These are phyloP conservation scores for Didymellaceae sp. DNA, from an alignment of 2,329 filamentous ascomycete genomes.

Conservation along the genomic window DNA sequence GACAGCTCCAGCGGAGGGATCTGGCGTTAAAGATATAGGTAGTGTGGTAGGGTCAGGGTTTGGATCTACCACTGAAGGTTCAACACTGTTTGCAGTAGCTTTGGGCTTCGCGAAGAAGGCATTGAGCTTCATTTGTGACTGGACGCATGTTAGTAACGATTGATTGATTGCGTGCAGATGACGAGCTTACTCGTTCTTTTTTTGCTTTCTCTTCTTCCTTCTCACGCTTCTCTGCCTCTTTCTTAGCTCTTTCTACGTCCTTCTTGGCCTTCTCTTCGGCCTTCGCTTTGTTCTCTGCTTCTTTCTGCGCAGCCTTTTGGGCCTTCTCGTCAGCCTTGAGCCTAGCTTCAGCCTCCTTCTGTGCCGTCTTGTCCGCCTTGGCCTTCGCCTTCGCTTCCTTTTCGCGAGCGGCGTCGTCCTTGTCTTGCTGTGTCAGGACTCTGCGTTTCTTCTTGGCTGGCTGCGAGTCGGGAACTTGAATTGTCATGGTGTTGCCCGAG, in stretches of 20 bases:
- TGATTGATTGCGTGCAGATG: conserved; percentile 16
- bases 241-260: conserved; percentile 57
- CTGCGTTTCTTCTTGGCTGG: conserved; percentile 54
- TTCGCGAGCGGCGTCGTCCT: conserved; percentile 47
- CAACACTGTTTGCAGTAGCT: conserved; percentile 36
- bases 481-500: conserved; percentile 15
- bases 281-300: conserved; percentile 46
- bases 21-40: conserved; percentile 35
- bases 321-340: conserved; percentile 47
- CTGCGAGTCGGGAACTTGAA: conserved; percentile 22
- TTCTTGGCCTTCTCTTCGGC: conserved; percentile 51
- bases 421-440: conserved; percentile 53
- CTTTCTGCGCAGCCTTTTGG: conserved; percentile 43
- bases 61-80: conserved; percentile 39
- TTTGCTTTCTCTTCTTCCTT: conserved; percentile 50
- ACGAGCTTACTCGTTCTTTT: conserved; percentile 48
- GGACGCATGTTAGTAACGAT: conserved; percentile 23
- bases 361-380: conserved; percentile 44
- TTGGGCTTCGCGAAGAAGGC: conserved; percentile 55
- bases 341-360: conserved; percentile 45
- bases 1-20: conserved; percentile 24
- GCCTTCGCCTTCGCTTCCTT: conserved; percentile 49
- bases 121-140: conserved; percentile 53
- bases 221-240: conserved; percentile 46
- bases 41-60: conserved; percentile 41